Conservation (phyloP, 2,329 filamentous ascomycete species). For the Ascochyta koolunga region DNA sequence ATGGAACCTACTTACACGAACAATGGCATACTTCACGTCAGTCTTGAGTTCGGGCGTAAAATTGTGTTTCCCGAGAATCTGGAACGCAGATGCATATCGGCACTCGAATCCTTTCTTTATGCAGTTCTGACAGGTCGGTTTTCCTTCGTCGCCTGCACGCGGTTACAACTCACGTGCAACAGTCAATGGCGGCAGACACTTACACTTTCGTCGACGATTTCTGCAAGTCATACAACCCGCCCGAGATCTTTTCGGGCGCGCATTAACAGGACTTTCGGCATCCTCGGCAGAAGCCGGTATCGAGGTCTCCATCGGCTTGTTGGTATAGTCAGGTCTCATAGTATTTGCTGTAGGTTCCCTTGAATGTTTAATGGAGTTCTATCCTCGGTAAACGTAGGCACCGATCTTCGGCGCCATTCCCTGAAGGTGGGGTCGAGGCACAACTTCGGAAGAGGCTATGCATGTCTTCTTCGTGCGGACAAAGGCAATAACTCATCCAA, state of each 20-base stretch:
- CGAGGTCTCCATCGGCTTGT: constrained; percentile 17
- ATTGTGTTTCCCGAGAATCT: constrained; percentile 58
- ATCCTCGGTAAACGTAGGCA: constrained; percentile 28
- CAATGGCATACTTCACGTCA: constrained; percentile 20
- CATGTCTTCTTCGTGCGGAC: constrained; percentile 41
- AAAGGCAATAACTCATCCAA: too few relatives aligned
- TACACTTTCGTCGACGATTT: constrained; percentile 57
- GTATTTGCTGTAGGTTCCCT: background rate
- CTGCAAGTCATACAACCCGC: constrained; percentile 59
- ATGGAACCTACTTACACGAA: constrained; percentile 14
- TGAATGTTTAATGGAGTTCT: constrained; percentile 2
- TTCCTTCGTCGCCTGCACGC: constrained; percentile 57
- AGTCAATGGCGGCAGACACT: constrained; percentile 18
- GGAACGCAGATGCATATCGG: constrained; percentile 56
- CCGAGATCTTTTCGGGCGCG: constrained; percentile 32
- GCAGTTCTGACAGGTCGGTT: constrained; percentile 58
- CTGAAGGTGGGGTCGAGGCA: constrained; percentile 11
- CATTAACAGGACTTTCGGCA: constrained; percentile 10
- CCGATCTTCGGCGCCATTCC: background rate
- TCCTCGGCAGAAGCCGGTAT: constrained; percentile 4
- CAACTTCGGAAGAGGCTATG: constrained; percentile 43
- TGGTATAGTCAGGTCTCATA: background rate
- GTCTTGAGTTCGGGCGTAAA: constrained; percentile 46
- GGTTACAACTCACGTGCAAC: background rate
- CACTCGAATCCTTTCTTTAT: constrained; percentile 55